phyloP scores from a whole-genome alignment of 331 rosid species.

The Stylosanthes scabra region DNA sequence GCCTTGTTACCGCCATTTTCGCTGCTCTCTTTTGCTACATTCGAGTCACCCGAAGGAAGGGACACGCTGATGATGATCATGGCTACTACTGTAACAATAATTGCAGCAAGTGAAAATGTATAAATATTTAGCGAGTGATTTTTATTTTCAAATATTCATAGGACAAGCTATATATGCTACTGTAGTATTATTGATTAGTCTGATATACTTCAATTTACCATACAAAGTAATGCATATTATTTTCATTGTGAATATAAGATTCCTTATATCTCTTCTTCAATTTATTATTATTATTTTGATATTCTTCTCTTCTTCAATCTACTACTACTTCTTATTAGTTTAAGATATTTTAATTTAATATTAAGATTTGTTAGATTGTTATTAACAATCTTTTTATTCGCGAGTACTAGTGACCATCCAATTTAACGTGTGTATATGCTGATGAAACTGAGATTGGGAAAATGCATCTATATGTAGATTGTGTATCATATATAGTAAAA shows the following conservation, averaged over 20 bases:
- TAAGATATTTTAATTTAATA: too few species aligned
- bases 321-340: too few species aligned
- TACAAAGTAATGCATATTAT: too few species aligned
- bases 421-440: background rate
- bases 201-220: too few species aligned
- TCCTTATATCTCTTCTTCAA: too few species aligned
- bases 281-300: too few species aligned
- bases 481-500: too few species aligned
- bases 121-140: constrained; percentile 1
- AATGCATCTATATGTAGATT: background rate
- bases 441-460: background rate
- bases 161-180: background rate
- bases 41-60: constrained; percentile 74
- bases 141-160: constrained; percentile 13
- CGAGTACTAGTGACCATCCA: background rate
- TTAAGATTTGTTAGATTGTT: too few species aligned
- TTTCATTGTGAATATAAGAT: too few species aligned
- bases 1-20: constrained; percentile 74
- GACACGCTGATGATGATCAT: background rate
- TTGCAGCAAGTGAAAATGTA: constrained; percentile 5
- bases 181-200: too few species aligned
- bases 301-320: too few species aligned
- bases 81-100: background rate
- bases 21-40: constrained; percentile 93
- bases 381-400: too few species aligned